phyloP scores from a whole-genome alignment of 352 stramenopile genomes.

The Phytophthora melonis region DNA sequence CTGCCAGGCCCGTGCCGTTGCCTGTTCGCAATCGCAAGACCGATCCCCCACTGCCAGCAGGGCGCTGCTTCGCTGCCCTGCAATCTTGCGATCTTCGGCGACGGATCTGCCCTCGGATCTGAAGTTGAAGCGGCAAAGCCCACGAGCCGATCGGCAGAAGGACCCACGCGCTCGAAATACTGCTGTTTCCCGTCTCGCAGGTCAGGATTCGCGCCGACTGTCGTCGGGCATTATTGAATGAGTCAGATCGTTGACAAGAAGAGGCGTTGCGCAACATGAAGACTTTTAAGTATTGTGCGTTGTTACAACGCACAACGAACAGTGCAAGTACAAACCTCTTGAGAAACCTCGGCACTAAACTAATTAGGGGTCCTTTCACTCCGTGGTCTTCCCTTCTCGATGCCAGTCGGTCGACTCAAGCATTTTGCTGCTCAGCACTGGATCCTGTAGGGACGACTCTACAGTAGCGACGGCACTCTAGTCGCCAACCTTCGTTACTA shows the following conservation, averaged over 20 bases:
- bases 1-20: background rate
- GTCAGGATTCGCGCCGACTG: conserved; percentile 1
- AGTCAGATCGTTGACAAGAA: conserved; percentile 13
- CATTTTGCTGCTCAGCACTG: conserved; percentile 3
- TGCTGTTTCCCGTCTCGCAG: conserved; percentile 22
- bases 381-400: too few species aligned
- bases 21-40: background rate
- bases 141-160: conserved; percentile 1
- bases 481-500: background rate
- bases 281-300: too few species aligned
- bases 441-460: conserved; percentile 10
- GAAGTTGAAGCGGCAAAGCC: conserved; percentile 20
- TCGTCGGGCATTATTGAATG: conserved; percentile 20
- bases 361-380: too few species aligned
- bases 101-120: background rate
- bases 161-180: conserved; percentile 13
- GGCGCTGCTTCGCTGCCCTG: too few species aligned
- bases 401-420: too few species aligned
- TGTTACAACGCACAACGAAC: too few species aligned
- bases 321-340: too few species aligned
- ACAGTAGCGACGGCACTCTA: background rate
- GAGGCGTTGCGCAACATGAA: too few species aligned
- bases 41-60: background rate
- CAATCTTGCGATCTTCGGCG: conserved; percentile 2
- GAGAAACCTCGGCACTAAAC: too few species aligned